Conservation (phyloP, 2,329 filamentous ascomycete species). For the Rachicladosporium sp. region DNA sequence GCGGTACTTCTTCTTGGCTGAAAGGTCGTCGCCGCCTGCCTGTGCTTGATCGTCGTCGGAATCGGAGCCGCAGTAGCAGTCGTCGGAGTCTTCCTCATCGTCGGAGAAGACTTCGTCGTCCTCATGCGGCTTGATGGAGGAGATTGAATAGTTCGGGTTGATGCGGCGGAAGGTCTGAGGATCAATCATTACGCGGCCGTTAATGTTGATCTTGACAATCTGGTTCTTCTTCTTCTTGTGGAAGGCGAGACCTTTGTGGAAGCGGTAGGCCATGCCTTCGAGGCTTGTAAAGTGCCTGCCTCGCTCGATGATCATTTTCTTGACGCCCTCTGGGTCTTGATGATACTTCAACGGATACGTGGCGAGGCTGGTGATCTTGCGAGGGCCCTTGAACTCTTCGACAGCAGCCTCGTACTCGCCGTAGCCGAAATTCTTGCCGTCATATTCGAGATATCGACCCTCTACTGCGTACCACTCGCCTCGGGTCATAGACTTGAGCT, state of each 20-base stretch:
- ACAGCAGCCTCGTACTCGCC: conserved; percentile 60
- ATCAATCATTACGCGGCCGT: conserved; percentile 81
- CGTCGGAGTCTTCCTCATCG: conserved; percentile 32
- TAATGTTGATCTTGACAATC: conserved; percentile 69
- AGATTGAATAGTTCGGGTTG: conserved; percentile 75
- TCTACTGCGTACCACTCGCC: conserved; percentile 68
- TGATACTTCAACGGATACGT: conserved; percentile 74
- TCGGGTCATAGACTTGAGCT: conserved; percentile 55
- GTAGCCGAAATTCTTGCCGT: conserved; percentile 74
- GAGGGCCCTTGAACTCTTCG: conserved; percentile 62
- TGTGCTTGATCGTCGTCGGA: conserved; percentile 32
- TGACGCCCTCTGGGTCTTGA: conserved; percentile 54
- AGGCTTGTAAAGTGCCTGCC: conserved; percentile 75
- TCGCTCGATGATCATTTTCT: conserved; percentile 57
- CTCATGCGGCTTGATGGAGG: conserved; percentile 60
- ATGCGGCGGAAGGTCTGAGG: conserved; percentile 69
- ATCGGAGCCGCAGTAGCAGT: conserved; percentile 28
- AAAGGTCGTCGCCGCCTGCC: conserved; percentile 33
- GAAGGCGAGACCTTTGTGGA: conserved; percentile 74
- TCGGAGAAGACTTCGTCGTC: conserved; percentile 40
- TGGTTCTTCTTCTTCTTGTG: conserved; percentile 70
- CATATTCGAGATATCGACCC: conserved; percentile 71
- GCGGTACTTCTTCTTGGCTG: conserved; percentile 26
- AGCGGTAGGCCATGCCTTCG: conserved; percentile 72
- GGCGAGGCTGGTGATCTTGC: conserved; percentile 66